These are phyloP conservation scores for Caryopteris hybrid DNA, from an alignment of 305 asterid genomes.

Conservation along the genomic window DNA sequence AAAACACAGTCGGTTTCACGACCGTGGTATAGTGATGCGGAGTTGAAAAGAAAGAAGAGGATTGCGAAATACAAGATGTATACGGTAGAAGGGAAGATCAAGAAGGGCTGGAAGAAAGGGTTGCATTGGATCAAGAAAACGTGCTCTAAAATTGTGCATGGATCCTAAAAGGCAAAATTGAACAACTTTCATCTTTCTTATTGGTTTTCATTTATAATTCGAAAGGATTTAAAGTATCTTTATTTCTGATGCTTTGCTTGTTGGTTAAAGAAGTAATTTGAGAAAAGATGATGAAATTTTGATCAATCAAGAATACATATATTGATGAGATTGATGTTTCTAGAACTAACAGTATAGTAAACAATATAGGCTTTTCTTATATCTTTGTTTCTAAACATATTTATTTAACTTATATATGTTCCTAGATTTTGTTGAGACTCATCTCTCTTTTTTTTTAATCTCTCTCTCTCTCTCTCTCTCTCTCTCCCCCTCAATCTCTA, in stretches of 20 bases:
- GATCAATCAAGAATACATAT: too few species aligned
- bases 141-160: slow-evolving; percentile 46
- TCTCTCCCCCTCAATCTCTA: too few species aligned
- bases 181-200: background rate
- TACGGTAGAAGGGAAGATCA: slow-evolving; percentile 61
- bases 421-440: too few species aligned
- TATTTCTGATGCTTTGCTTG: background rate
- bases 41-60: slow-evolving; percentile 57
- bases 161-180: slow-evolving; percentile 11
- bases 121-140: slow-evolving; percentile 55
- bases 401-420: too few species aligned
- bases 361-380: too few species aligned
- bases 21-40: slow-evolving; percentile 44
- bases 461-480: too few species aligned
- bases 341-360: too few species aligned
- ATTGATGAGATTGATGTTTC: too few species aligned
- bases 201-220: background rate
- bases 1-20: background rate
- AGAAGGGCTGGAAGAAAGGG: slow-evolving; percentile 42
- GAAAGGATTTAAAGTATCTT: background rate
- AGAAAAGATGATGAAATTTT: too few species aligned
- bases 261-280: too few species aligned
- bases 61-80: slow-evolving; percentile 55
- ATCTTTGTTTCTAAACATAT: too few species aligned
- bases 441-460: too few species aligned